Percentiles rank a stretch among this genome's conserved stretches.
These are phyloP conservation scores for Colletotrichum orchidophilum DNA, from an alignment of 2,329 filamentous ascomycete genomes.

Conservation along the genomic window DNA sequence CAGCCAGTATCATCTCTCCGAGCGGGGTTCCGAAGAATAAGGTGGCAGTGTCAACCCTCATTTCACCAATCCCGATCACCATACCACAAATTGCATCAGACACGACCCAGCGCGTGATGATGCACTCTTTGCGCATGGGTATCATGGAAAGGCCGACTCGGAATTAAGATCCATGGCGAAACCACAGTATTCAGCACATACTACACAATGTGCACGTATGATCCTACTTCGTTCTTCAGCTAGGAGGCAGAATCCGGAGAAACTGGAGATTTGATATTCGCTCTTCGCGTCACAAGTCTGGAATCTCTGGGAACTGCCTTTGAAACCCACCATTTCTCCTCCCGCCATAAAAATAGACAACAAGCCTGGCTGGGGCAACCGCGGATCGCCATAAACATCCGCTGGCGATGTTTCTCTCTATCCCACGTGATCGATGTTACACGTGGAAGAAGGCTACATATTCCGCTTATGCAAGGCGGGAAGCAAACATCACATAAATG, in stretches of 20 bases:
- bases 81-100: not conserved
- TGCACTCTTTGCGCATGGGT: not conserved
- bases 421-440: slow-evolving; percentile 27
- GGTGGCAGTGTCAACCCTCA: not conserved
- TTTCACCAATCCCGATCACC: not conserved
- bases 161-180: not conserved
- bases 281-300: not conserved
- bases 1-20: not conserved
- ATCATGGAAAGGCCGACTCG: not conserved
- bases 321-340: not conserved
- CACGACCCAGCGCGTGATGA: too few relatives aligned
- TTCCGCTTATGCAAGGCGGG: slow-evolving; percentile 30
- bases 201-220: not conserved
- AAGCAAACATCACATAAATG: slow-evolving; percentile 22
- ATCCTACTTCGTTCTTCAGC: not conserved
- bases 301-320: not conserved
- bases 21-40: not conserved
- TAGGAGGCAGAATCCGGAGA: not conserved
- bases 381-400: not conserved
- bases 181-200: not conserved
- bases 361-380: not conserved
- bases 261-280: not conserved
- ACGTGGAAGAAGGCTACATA: slow-evolving; percentile 27
- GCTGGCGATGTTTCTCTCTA: not conserved
- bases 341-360: not conserved